Evolutionary conservation across 805 yeast genomes (phyloP).

Genomic region (Torulaspora indica): DNA sequence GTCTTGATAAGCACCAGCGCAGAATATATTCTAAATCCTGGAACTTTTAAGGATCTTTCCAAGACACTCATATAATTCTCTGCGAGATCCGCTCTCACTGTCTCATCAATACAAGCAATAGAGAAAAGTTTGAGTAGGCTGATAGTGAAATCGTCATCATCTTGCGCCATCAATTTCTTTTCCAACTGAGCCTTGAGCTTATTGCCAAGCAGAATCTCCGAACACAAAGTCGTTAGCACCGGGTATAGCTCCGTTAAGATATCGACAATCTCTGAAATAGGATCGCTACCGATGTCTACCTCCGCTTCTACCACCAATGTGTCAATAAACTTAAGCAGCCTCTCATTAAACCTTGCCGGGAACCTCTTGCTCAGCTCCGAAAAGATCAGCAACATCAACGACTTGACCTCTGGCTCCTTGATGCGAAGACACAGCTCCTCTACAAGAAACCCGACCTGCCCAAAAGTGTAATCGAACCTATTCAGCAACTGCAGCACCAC

Average conservation of each 20-base stretch:
- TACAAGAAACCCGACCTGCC: constrained; percentile 24
- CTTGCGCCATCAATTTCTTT: constrained; percentile 14
- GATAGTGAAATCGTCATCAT: constrained; percentile 22
- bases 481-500: constrained; percentile 29
- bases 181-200: constrained; percentile 29
- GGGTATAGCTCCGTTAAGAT: constrained; percentile 30
- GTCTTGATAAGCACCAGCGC: constrained; percentile 50
- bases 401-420: constrained; percentile 18
- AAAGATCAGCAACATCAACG: constrained; percentile 24
- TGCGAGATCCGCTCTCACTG: constrained; percentile 45
- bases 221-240: constrained; percentile 27
- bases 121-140: constrained; percentile 39
- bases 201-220: constrained; percentile 29
- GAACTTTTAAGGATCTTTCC: constrained; percentile 35
- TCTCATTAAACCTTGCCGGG: constrained; percentile 19
- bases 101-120: constrained; percentile 48
- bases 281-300: constrained; percentile 22
- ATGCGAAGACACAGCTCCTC: constrained; percentile 25
- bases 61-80: constrained; percentile 42
- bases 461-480: constrained; percentile 27
- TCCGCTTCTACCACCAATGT: constrained; percentile 28
- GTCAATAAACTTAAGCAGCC: constrained; percentile 20
- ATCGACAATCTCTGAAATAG: constrained; percentile 21
- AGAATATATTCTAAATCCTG: constrained; percentile 35
- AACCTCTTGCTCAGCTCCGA: constrained; percentile 16